Evolutionary conservation across 2,329 filamentous ascomycete genomes (phyloP).

Genomic region (Alternaria metachromatica): DNA sequence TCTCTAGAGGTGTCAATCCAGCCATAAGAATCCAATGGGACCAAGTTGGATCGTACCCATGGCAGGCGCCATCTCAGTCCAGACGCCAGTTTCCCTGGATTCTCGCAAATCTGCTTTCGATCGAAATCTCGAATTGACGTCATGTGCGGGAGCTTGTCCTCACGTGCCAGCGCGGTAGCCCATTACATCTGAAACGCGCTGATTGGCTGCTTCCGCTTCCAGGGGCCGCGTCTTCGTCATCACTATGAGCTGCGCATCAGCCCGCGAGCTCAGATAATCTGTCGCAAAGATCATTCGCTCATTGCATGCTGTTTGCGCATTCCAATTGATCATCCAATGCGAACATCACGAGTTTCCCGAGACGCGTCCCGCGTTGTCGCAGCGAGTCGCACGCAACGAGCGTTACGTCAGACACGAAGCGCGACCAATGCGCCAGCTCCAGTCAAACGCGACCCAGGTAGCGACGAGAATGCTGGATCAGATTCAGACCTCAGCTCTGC

Average conservation of each 20-base stretch:
- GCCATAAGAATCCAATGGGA: background rate
- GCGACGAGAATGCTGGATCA: constrained; percentile 16
- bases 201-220: background rate
- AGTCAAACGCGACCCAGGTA: constrained; percentile 19
- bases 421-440: constrained; percentile 28
- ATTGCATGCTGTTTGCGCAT: background rate
- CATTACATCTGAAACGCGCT: background rate
- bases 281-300: background rate
- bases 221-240: background rate
- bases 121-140: background rate
- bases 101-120: background rate
- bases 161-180: background rate
- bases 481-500: constrained; percentile 45
- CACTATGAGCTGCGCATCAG: background rate
- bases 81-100: background rate
- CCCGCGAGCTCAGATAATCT: background rate
- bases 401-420: constrained; percentile 43
- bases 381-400: constrained; percentile 33
- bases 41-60: background rate
- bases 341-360: constrained; percentile 48
- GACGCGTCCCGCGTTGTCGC: constrained; percentile 44
- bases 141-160: background rate
- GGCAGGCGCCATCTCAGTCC: background rate
- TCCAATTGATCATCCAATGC: constrained; percentile 28
- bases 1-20: background rate